Percentiles rank a stretch among this genome's conserved stretches.
phyloP scores from a whole-genome alignment of 2,329 filamentous ascomycete genomes.

The Parascedosporium putredinis region DNA sequence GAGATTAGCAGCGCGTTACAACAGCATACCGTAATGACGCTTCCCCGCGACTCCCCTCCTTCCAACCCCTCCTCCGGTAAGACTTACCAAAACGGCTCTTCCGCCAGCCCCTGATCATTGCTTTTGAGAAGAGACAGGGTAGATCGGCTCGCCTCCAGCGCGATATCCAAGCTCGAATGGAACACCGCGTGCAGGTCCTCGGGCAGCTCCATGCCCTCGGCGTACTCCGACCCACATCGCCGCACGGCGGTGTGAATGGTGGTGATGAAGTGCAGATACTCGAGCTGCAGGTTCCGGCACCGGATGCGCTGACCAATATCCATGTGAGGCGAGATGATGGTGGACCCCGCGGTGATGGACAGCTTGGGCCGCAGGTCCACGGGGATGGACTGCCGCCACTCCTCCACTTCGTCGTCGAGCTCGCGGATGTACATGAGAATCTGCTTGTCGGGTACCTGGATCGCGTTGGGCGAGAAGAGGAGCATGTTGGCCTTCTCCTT shows the following conservation, averaged over 20 bases:
- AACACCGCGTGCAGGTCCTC: conserved; percentile 30
- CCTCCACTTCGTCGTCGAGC: conserved; percentile 45
- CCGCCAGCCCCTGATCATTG: conserved; percentile 29
- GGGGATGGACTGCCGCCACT: conserved; percentile 40
- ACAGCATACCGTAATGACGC: no score
- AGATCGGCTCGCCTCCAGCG: conserved; percentile 44
- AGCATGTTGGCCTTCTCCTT: conserved; percentile 37
- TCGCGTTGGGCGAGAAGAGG: conserved; percentile 37
- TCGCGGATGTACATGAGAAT: conserved; percentile 43
- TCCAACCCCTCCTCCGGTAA: no score
- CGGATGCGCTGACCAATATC: conserved; percentile 24
- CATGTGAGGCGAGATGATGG: conserved; percentile 9
- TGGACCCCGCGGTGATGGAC: conserved; percentile 22
- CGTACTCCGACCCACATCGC: conserved; percentile 30
- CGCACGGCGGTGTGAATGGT: conserved; percentile 45
- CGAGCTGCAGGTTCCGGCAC: conserved; percentile 36
- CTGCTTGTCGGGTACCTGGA: conserved; percentile 42
- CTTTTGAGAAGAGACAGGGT: conserved; percentile 37
- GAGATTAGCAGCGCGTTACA: background rate
- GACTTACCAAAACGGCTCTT: conserved; percentile 39
- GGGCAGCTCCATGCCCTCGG: conserved; percentile 12
- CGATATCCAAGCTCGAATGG: conserved; percentile 40
- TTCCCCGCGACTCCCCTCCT: no score
- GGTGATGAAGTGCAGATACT: conserved; percentile 45
- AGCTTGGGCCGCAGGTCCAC: conserved; percentile 34